Evolutionary conservation across 805 yeast genomes (phyloP).

Genomic region (Komagataella phaffii): DNA sequence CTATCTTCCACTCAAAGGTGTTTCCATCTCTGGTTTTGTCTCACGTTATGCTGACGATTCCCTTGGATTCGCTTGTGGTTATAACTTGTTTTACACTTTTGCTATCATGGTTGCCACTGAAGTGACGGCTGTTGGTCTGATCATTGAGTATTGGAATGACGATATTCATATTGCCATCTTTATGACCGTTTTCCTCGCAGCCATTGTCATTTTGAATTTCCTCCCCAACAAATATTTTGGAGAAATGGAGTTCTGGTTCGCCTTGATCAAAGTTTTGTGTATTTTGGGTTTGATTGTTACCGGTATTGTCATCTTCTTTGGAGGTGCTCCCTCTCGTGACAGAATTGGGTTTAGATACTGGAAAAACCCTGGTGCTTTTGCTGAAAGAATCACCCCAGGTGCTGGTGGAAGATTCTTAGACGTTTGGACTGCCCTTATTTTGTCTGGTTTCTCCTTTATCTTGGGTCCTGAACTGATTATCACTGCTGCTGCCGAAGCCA

Average conservation of each 20-base stretch:
- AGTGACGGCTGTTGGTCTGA: conserved; percentile 51
- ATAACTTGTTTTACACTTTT: conserved; percentile 30
- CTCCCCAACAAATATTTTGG: conserved; percentile 33
- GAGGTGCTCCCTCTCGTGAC: conserved; percentile 38
- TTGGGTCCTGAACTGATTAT: conserved; percentile 52
- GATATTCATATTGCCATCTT: conserved; percentile 43
- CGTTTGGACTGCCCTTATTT: conserved; percentile 46
- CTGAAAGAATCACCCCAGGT: conserved; percentile 31
- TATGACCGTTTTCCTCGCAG: conserved; percentile 38
- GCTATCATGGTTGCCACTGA: conserved; percentile 45
- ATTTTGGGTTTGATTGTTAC: conserved; percentile 48
- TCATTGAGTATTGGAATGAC: conserved; percentile 48
- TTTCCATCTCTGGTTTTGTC: conserved; percentile 39
- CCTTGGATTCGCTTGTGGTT: conserved; percentile 46
- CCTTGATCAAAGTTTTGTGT: conserved; percentile 49
- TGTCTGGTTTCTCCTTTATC: conserved; percentile 55
- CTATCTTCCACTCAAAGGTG: conserved; percentile 46
- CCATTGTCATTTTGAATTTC: conserved; percentile 32
- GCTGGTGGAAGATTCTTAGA: conserved; percentile 50
- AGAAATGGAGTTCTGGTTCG: conserved; percentile 56
- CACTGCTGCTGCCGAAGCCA: conserved; percentile 43
- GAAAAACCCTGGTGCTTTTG: conserved; percentile 14
- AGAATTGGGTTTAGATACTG: conserved; percentile 14
- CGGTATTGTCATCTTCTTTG: conserved; percentile 45
- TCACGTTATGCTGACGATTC: conserved; percentile 31